Conservation (phyloP, 176 grass and related monocot species). For the Phoenix dactylifera region DNA sequence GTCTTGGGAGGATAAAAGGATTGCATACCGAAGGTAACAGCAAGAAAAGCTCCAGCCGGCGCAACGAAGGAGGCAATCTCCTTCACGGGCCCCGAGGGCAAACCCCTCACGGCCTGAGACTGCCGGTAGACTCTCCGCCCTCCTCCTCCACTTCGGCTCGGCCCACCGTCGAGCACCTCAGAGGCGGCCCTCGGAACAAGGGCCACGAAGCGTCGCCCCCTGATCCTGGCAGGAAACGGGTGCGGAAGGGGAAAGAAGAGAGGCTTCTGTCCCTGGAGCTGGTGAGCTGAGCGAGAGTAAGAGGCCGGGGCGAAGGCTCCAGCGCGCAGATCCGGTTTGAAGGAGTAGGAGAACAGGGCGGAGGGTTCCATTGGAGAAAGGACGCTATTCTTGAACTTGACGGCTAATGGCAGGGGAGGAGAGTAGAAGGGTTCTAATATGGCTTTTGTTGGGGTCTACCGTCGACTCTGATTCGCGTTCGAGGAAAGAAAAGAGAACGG, state of each 20-base stretch:
- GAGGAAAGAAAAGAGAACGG: too few species aligned
- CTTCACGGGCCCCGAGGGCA: conserved; percentile 19
- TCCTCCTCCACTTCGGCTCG: conserved; percentile 19
- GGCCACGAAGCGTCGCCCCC: conserved; percentile 2
- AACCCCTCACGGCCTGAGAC: conserved; percentile 36
- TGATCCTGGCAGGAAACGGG: conserved; percentile 4
- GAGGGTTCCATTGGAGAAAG: conserved; percentile 49
- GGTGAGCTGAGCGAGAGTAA: background rate
- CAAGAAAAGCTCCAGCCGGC: conserved; percentile 43
- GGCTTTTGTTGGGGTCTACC: too few species aligned
- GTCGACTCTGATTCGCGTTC: too few species aligned
- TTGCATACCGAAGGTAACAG: conserved; percentile 59
- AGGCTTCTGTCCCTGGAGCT: background rate
- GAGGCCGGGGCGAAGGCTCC: conserved; percentile 2
- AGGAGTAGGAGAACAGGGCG: conserved; percentile 36
- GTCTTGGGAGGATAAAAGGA: too few species aligned
- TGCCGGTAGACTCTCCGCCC: conserved; percentile 41
- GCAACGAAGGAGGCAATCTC: conserved; percentile 33
- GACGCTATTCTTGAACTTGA: too few species aligned
- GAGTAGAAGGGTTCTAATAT: too few species aligned
- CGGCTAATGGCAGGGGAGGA: too few species aligned
- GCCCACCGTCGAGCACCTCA: conserved; percentile 29
- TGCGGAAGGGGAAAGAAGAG: conserved; percentile 12
- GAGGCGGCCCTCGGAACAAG: conserved; percentile 24
- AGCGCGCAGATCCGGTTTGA: conserved; percentile 17